Evolutionary conservation across 495 filamentous ascomycete genomes (phyloP), one percentile per base, ranked within the genome.

Genomic region (Pyrenula massariospora): DNA sequence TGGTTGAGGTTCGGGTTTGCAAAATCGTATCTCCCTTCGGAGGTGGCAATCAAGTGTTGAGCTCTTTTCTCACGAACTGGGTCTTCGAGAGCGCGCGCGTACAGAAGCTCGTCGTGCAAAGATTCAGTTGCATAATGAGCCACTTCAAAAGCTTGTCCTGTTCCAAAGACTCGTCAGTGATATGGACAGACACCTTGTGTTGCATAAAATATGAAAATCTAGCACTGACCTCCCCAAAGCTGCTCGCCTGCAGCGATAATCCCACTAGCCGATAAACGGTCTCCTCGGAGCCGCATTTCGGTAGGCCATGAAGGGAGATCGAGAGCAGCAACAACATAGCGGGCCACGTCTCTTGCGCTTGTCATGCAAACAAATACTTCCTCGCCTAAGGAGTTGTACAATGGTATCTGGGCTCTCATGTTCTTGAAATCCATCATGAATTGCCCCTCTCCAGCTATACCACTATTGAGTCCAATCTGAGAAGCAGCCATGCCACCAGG

Each of bases 271-370:
- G 70, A 74, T 63, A 86, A 66, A 8, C 77, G 71, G 54, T 86
- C 80, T 25, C 84, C 85, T 52, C 73, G 70, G 77, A 89, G 82
- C 53, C 75, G 71, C 52, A 83, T 77, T 59, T 88, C 84, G n/a
- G 67, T 64, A 5, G 84, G 86, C 86, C 86, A 89, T 36, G 66
- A 68, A 10, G 70, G 70, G 36, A 83, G 69, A 2, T 79, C 81
- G 23, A 88, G 62, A 2, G 85, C 80, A 22, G 77, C 73, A 1
- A 81, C 83, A 47, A 90, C 73, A 62, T 86, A 88, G 50, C 73
- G 73, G 19, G 73, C 85, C 24, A 88, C 79, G 57, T 90, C 86
- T 58, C 77, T 70, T 11, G 78, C 82, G 2, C 85, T 82, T 3
- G 84, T 89, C 69, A 90, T 69, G 56, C 76, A 80, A n/a, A 88